These are phyloP conservation scores for Dictyostelium citrinum DNA, from an alignment of 78 protist genomes.

Conservation along the genomic window DNA sequence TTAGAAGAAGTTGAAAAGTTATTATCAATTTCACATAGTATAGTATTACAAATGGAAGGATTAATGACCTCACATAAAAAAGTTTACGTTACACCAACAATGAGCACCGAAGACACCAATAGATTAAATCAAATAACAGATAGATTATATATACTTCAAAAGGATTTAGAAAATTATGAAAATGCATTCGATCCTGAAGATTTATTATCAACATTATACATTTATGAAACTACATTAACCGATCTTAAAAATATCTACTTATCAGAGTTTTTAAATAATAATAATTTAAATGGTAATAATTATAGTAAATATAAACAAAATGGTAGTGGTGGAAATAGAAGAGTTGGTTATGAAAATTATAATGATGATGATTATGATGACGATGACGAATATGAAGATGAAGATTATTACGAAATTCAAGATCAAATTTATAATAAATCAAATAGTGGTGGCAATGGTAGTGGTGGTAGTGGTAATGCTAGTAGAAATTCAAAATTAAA, in stretches of 20 bases:
- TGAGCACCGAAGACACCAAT: not conserved
- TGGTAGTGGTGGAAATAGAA: not conserved
- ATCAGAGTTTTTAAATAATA: slow-evolving; percentile 4
- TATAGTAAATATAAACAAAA: not conserved
- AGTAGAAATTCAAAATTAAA: not conserved
- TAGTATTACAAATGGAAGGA: slow-evolving; percentile 13
- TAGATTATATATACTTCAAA: not conserved
- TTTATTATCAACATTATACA: slow-evolving; percentile 33
- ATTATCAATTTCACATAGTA: not conserved
- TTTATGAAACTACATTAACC: not conserved
- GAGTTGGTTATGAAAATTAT: slow-evolving; percentile 3
- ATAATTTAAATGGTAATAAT: not conserved
- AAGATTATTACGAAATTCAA: slow-evolving; percentile 20
- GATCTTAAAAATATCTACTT: slow-evolving; percentile 21
- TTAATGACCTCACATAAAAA: not conserved
- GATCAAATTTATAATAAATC: slow-evolving; percentile 1
- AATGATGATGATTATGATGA: slow-evolving; percentile 41
- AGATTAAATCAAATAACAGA: slow-evolving; percentile 3
- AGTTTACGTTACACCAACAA: not conserved
- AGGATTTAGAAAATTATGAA: slow-evolving; percentile 7
- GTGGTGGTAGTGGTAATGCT: not conserved
- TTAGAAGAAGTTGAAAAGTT: slow-evolving; percentile 46
- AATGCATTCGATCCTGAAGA: slow-evolving; percentile 40
- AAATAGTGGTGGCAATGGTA: too few relatives aligned
- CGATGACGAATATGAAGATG: not conserved